A percentile compares a stretch with the other conserved stretches of the same genome.
These are phyloP conservation scores for Aspergillus aculeatus DNA, from an alignment of 2,329 filamentous ascomycete species.

Conservation along the genomic window DNA sequence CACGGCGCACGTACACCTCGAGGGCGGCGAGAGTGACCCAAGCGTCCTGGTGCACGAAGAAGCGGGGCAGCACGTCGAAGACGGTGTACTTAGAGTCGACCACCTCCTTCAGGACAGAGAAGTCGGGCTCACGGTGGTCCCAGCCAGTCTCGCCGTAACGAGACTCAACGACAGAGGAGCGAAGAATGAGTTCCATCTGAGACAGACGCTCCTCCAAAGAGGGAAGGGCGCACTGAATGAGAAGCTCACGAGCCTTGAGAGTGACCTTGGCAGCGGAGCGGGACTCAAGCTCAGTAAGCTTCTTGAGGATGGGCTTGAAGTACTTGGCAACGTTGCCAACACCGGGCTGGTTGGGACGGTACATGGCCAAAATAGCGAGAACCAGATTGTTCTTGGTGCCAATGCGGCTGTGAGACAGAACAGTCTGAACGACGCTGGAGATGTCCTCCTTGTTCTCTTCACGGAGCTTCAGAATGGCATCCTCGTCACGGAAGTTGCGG, in stretches of 20 bases:
- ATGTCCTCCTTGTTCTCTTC: constrained; percentile 96
- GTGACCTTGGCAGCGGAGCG: constrained; percentile 89
- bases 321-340: constrained; percentile 85
- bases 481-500: constrained; percentile 82
- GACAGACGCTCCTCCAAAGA: constrained; percentile 91
- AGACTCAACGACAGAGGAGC: constrained; percentile 93
- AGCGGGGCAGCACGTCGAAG: constrained; percentile 90
- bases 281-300: constrained; percentile 86
- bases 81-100: constrained; percentile 99
- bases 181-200: constrained; percentile 98
- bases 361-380: constrained; percentile 87
- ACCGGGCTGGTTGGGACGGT: constrained; percentile 89
- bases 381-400: constrained; percentile 92
- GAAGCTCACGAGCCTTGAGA: constrained; percentile 92
- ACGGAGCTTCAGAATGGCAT: constrained; percentile 87
- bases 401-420: constrained; percentile 90
- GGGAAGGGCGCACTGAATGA: constrained; percentile 95
- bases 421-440: constrained; percentile 76
- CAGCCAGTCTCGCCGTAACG: constrained; percentile 94
- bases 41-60: constrained; percentile 90
- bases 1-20: constrained; percentile 93
- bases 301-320: constrained; percentile 77
- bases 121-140: constrained; percentile 89
- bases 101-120: constrained; percentile 92
- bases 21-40: constrained; percentile 93